Base-by-base conservation (phyloP, 352 stramenopile genomes). In the Elongisporangium senticosum region DNA sequence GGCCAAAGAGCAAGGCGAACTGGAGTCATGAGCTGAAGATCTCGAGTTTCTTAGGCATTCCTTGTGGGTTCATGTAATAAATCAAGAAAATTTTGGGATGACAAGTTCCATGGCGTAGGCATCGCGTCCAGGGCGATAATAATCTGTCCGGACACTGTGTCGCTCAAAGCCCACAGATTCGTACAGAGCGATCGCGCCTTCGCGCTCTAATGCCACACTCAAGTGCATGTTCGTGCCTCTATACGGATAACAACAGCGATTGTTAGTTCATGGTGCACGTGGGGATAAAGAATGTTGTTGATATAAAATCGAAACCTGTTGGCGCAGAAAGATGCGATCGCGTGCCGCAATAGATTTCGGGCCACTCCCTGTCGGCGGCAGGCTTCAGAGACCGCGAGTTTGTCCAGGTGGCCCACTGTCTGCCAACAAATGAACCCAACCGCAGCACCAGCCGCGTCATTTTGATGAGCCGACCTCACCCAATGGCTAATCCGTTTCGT, bases 371-470 rank as follows among this genome's bases (percentile, higher is more conserved):
- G 62, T 11, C 73, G 71, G 28, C 68, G 58, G 2, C 50, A 53
- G 53, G 63, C 39, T 57, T 75, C 62, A 17, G 67, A 66, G 28
- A 85, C 70, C 5, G 75, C 72, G 21, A 85, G 61, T 49, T 79
- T 79, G 58, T 80, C 72, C 33, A 85, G 66, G 56, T 74, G 65
- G 3, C 72, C 71, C 11, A 65, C 64, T 13, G 59, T 49, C 75
- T 84, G 55, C 15, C 33, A 56, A 26, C 11, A 24, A 20, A 49
- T 24, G 3, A 40, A 53, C n/a, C n/a, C 26, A 59, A 23, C 7
- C 26, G 51, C 17, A 56, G 55, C 24, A 54, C n/a, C 33, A 37
- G 26, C 49, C 17, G 26, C 20, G 21, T 39, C 19, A 13, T 26
- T 17, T 49, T 3, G 53, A 21, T 49, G 4, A 21, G 52, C 53